phyloP scores from a whole-genome alignment of 306 rosid species.

The Vigna nakashimae region DNA sequence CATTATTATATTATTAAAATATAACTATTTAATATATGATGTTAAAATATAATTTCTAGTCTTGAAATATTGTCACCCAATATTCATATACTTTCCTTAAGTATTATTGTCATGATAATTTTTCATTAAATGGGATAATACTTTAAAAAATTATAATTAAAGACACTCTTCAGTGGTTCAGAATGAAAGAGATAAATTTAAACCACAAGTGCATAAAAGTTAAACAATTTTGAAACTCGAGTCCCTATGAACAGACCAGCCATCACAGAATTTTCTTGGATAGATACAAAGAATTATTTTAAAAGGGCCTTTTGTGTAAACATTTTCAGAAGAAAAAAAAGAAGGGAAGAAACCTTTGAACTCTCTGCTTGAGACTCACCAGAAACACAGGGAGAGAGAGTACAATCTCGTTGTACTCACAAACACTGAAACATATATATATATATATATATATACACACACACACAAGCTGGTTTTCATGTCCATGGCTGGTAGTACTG shows the following conservation, averaged over 20 bases:
- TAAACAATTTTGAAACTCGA: no score
- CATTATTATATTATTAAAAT: no score
- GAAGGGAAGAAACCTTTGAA: neutral
- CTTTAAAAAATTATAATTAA: no score
- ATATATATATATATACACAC: neutral
- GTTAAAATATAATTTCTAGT: no score
- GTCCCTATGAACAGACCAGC: neutral
- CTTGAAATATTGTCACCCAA: no score
- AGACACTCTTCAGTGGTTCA: no score
- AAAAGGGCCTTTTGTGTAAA: neutral
- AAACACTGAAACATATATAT: neutral
- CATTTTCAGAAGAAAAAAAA: neutral
- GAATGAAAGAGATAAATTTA: no score
- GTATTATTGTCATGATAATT: no score
- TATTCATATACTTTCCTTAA: no score
- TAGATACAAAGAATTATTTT: neutral
- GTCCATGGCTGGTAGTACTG: constrained; percentile 25
- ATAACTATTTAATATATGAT: no score
- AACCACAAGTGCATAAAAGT: no score
- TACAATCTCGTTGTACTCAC: neutral
- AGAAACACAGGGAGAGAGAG: neutral
- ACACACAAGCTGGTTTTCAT: neutral
- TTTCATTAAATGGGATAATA: no score
- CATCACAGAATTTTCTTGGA: neutral
- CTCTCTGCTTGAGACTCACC: neutral